These are phyloP conservation scores for Zelopaecilomyces penicillatus DNA, from an alignment of 2,329 filamentous ascomycete genomes.

Conservation along the genomic window DNA sequence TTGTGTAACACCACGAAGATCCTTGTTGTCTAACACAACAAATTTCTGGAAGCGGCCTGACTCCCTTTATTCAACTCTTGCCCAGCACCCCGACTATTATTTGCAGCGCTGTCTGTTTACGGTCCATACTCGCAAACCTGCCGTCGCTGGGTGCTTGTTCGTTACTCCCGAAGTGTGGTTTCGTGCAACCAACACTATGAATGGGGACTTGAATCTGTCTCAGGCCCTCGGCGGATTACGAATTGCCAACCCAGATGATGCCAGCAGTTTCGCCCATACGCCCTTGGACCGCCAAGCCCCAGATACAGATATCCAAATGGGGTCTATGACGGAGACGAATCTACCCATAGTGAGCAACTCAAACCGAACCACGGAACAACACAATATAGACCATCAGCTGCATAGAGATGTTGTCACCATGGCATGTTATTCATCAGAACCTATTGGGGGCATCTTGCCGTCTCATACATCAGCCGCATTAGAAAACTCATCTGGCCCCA, in stretches of 20 bases:
- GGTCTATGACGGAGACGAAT: too few relatives aligned
- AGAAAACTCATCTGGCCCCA: slow-evolving; percentile 40
- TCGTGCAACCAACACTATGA: slow-evolving; percentile 50
- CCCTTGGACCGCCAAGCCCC: not conserved
- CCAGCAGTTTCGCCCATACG: slow-evolving; percentile 27
- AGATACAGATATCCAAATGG: not conserved
- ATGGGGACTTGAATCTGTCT: slow-evolving; percentile 85
- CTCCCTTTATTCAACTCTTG: not conserved
- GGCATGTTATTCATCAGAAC: too few relatives aligned
- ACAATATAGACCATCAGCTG: too few relatives aligned
- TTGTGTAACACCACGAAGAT: not conserved
- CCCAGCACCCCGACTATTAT: not conserved
- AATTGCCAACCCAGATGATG: slow-evolving; percentile 92
- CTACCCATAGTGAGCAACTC: too few relatives aligned
- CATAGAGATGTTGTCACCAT: too few relatives aligned
- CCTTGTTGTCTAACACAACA: not conserved
- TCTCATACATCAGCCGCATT: slow-evolving; percentile 12
- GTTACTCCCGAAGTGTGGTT: slow-evolving; percentile 8
- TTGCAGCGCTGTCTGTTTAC: too few relatives aligned
- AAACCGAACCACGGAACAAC: too few relatives aligned
- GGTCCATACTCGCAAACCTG: slow-evolving; percentile 5
- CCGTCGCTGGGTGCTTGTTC: slow-evolving; percentile 7
- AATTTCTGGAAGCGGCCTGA: not conserved
- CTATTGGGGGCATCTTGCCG: too few relatives aligned
- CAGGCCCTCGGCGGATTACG: slow-evolving; percentile 87